Conservation (phyloP, 306 rosid species). For the Macrotyloma uniflorum region DNA sequence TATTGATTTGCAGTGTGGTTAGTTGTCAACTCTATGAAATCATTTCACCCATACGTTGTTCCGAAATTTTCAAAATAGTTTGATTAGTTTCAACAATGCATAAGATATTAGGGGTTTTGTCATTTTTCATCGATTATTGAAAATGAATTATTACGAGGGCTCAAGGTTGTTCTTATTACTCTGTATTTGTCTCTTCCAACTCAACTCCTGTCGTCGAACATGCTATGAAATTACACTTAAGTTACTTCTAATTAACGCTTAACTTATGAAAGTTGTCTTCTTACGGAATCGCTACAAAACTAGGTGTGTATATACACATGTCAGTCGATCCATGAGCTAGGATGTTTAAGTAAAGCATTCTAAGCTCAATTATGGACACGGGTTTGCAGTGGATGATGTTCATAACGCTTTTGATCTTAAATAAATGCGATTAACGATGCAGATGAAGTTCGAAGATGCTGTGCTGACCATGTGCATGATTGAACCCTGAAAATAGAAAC, state of each 20-base stretch:
- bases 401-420: neutral
- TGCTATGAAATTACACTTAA: neutral
- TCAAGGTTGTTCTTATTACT: slow-evolving; percentile 33
- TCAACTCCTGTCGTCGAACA: neutral
- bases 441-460: neutral
- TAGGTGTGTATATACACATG: neutral
- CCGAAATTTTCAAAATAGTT: neutral
- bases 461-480: slow-evolving; percentile 31
- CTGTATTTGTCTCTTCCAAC: slow-evolving; percentile 38
- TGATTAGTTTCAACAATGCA: neutral
- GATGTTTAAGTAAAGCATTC: neutral
- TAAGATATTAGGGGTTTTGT: neutral
- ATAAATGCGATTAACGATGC: neutral
- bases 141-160: neutral
- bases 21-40: slow-evolving; percentile 44
- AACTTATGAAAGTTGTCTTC: neutral
- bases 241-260: neutral
- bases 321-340: neutral
- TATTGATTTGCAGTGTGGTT: slow-evolving; percentile 24
- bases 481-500: slow-evolving; percentile 6
- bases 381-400: neutral
- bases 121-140: slow-evolving; percentile 27
- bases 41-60: neutral
- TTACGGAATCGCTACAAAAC: neutral
- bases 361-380: neutral